These are phyloP conservation scores for Calonectria naviculata DNA, from an alignment of 2,329 filamentous ascomycete genomes.

Conservation along the genomic window DNA sequence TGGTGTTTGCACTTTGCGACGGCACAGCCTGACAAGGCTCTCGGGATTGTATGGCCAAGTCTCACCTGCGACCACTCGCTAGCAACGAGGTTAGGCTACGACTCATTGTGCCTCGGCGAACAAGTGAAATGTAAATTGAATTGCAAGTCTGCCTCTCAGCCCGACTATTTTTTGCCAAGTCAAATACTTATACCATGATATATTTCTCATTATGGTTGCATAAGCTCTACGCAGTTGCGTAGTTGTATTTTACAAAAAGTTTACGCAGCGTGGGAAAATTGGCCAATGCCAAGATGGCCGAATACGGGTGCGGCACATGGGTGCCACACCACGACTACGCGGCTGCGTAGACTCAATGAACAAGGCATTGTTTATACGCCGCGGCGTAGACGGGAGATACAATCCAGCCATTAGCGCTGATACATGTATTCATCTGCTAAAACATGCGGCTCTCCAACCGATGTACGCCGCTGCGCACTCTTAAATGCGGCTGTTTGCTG, in stretches of 20 bases:
- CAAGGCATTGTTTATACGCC: too few species aligned
- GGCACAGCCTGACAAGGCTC: neutral
- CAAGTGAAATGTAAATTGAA: neutral
- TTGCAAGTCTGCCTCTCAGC: neutral
- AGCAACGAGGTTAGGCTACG: neutral
- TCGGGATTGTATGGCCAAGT: neutral
- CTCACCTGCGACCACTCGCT: neutral
- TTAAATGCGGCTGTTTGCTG: too few species aligned
- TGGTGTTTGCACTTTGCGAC: neutral
- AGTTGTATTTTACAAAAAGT: neutral
- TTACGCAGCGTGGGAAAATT: neutral
- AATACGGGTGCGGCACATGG: neutral
- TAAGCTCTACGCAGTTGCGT: neutral
- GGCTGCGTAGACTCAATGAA: neutral
- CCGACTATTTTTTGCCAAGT: neutral
- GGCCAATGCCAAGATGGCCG: neutral
- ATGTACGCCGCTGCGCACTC: too few species aligned
- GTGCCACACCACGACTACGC: neutral
- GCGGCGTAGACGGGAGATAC: neutral
- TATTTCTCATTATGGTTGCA: neutral
- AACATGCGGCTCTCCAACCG: too few species aligned
- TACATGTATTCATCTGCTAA: too few species aligned
- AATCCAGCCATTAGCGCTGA: neutral
- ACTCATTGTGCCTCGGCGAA: constrained; percentile 2
- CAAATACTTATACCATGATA: neutral